These are phyloP conservation scores for Suhomyces atakaporum DNA, from an alignment of 1,139 yeast genomes.

Conservation along the genomic window DNA sequence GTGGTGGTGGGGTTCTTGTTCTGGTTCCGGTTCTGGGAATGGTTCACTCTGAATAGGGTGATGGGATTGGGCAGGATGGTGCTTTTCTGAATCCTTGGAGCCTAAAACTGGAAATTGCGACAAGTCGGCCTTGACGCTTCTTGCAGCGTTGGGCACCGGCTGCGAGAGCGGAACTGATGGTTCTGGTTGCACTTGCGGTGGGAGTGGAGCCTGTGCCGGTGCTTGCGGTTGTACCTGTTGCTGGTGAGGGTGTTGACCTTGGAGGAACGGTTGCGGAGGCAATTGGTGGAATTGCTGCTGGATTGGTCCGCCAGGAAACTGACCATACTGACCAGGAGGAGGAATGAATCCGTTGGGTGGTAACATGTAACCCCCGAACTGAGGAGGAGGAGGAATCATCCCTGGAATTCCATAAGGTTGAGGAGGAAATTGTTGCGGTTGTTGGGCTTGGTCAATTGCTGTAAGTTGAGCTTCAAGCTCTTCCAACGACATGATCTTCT, in stretches of 20 bases:
- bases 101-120: conserved; percentile 56
- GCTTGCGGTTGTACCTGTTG: conserved; percentile 21
- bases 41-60: conserved; percentile 15
- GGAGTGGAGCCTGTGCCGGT: conserved; percentile 4
- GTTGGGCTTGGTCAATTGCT: conserved; percentile 41
- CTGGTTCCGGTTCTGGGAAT: conserved; percentile 2
- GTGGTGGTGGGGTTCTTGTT: conserved; percentile 9
- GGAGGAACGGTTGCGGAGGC: conserved; percentile 17
- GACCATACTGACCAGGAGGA: conserved; percentile 42
- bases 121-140: conserved; percentile 35
- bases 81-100: conserved; percentile 32
- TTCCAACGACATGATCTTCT: conserved; percentile 63
- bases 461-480: conserved; percentile 77
- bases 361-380: conserved; percentile 43
- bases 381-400: conserved; percentile 39
- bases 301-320: conserved; percentile 27
- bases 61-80: conserved; percentile 12
- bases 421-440: conserved; percentile 25
- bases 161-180: not conserved
- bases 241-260: conserved; percentile 16
- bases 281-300: conserved; percentile 29
- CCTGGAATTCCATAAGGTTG: conserved; percentile 39
- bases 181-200: conserved; percentile 5
- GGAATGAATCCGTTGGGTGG: conserved; percentile 45
- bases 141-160: conserved; percentile 13